phyloP scores from a whole-genome alignment of 306 rosid genomes.

The Datisca glomerata region DNA sequence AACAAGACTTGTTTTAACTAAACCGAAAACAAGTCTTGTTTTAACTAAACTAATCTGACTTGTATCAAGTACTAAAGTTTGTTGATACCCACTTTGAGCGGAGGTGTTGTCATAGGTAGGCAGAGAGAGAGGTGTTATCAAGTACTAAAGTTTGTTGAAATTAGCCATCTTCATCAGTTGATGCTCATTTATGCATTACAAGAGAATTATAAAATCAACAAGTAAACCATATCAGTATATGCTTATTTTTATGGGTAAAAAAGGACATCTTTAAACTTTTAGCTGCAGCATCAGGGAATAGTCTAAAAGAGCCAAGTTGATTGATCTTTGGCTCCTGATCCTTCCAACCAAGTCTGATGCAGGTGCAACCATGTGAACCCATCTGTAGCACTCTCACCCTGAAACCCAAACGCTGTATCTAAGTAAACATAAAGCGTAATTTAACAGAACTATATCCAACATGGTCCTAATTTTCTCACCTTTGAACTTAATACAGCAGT shows the following conservation, averaged over 20 bases:
- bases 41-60: no score
- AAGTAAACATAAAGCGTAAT: constrained; percentile 4
- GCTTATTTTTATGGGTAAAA: background rate
- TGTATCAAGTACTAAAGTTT: no score
- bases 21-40: no score
- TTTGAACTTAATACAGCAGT: constrained; percentile 27
- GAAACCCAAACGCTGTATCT: constrained; percentile 17
- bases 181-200: no score
- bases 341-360: constrained; percentile 51
- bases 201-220: no score
- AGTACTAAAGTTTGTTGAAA: no score
- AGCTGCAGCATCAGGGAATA: no score
- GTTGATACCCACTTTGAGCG: no score
- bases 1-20: no score
- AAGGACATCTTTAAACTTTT: background rate
- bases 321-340: constrained; percentile 16
- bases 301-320: constrained; percentile 26
- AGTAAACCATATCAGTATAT: constrained; percentile 14
- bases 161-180: no score
- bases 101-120: no score
- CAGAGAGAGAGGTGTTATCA: no score
- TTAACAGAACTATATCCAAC: background rate
- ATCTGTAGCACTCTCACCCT: constrained; percentile 29
- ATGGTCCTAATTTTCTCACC: constrained; percentile 18
- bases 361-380: constrained; percentile 43